Evolutionary conservation across 805 yeast species (phyloP).

Genomic region (Kodamaea jinghongensis): DNA sequence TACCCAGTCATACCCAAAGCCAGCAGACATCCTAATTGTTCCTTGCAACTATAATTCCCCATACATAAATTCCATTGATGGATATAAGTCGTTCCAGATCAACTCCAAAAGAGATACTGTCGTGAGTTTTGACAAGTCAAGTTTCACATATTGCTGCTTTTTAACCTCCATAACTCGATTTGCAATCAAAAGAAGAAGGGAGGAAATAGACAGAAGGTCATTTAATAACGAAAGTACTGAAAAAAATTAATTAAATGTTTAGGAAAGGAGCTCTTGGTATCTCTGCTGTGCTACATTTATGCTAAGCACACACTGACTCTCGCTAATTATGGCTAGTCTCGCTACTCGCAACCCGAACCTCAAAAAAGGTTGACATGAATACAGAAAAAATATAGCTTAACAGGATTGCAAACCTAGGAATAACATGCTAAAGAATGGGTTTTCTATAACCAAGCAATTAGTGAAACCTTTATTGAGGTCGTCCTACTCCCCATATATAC

Average conservation of each 20-base stretch:
- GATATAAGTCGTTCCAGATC: background rate
- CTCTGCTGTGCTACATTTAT: too few species aligned
- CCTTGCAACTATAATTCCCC: too few species aligned
- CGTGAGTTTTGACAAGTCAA: conserved; percentile 12
- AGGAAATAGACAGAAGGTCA: background rate
- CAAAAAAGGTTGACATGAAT: background rate
- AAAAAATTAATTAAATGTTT: background rate
- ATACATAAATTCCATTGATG: conserved; percentile 1
- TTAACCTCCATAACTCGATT: conserved; percentile 15
- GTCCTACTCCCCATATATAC: background rate
- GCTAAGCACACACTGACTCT: too few species aligned
- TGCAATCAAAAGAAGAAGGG: conserved; percentile 6
- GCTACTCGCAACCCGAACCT: too few species aligned
- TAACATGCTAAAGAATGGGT: conserved; percentile 3
- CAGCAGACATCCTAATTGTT: too few species aligned
- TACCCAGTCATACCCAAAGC: too few species aligned
- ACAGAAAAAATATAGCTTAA: background rate
- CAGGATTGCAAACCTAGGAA: background rate
- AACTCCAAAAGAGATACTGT: background rate
- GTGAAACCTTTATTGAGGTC: background rate
- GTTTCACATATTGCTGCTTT: conserved; percentile 15
- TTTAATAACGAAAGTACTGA: too few species aligned
- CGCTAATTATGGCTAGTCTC: too few species aligned
- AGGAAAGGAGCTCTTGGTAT: too few species aligned
- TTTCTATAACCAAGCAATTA: conserved; percentile 3